These are phyloP conservation scores for Solanum chmielewskii DNA, from an alignment of 257 asterid genomes.

Conservation along the genomic window DNA sequence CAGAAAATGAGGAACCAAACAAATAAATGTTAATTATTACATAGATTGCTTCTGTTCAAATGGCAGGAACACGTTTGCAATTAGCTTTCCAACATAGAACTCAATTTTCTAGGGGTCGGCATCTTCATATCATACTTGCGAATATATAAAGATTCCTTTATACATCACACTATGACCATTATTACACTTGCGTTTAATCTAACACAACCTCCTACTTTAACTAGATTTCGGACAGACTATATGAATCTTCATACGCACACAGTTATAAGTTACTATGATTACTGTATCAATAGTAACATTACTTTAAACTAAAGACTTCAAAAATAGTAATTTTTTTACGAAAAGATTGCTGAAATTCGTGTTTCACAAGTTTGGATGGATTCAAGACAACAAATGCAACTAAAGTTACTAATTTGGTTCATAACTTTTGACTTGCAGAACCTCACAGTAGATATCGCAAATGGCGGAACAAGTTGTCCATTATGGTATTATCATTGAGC, in stretches of 20 bases:
- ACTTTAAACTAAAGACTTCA: background rate
- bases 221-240: background rate
- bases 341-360: background rate
- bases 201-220: background rate
- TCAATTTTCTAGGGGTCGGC: background rate
- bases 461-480: background rate
- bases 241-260: background rate
- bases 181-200: background rate
- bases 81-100: background rate
- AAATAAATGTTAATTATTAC: background rate
- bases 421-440: background rate
- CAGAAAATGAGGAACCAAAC: background rate
- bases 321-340: background rate
- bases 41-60: background rate
- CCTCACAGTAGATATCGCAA: background rate
- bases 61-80: background rate
- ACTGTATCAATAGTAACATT: background rate
- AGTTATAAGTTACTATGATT: background rate
- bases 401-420: background rate
- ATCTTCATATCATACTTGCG: background rate
- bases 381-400: background rate
- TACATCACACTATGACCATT: background rate
- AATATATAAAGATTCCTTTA: background rate
- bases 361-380: background rate
- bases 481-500: background rate